A percentile compares a stretch with the other conserved stretches of the same genome.
phyloP scores from a whole-genome alignment of 257 asterid species.

The Penstemon eatonii region DNA sequence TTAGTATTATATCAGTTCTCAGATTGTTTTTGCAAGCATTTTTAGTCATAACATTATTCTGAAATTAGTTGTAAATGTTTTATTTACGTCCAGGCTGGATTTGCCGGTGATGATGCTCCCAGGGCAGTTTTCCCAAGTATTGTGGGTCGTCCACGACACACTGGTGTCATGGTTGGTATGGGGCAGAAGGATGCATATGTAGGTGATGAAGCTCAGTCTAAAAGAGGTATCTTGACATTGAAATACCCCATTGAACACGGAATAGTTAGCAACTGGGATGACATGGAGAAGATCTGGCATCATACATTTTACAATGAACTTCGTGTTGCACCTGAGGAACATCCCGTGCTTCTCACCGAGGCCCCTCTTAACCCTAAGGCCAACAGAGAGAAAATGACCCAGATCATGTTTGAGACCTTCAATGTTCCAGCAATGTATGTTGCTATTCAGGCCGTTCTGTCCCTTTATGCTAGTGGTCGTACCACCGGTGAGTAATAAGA shows the following conservation, averaged over 20 bases:
- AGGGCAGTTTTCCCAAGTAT: constrained; percentile 45
- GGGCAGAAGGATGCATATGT: constrained; percentile 43
- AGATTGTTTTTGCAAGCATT: background rate
- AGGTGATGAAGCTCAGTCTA: constrained; percentile 43
- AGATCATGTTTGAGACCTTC: constrained; percentile 43
- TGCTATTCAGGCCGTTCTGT: constrained; percentile 46
- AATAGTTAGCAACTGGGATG: constrained; percentile 59
- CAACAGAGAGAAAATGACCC: constrained; percentile 62
- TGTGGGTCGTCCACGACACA: constrained; percentile 40
- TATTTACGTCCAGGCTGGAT: constrained; percentile 32
- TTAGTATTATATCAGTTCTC: background rate
- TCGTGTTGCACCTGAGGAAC: constrained; percentile 63
- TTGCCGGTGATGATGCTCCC: constrained; percentile 46
- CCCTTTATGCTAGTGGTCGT: constrained; percentile 52
- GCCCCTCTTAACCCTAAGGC: constrained; percentile 74
- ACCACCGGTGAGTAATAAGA: constrained; percentile 36
- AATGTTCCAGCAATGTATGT: constrained; percentile 44
- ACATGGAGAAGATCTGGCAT: constrained; percentile 64
- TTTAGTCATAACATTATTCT: background rate
- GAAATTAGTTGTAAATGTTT: background rate
- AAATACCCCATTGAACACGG: constrained; percentile 59
- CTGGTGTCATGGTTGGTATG: constrained; percentile 46
- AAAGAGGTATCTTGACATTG: constrained; percentile 39
- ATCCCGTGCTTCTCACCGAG: constrained; percentile 54
- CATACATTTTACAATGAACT: constrained; percentile 53